phyloP scores from a whole-genome alignment of 139 green algal species.

The Marvania coccoides region DNA sequence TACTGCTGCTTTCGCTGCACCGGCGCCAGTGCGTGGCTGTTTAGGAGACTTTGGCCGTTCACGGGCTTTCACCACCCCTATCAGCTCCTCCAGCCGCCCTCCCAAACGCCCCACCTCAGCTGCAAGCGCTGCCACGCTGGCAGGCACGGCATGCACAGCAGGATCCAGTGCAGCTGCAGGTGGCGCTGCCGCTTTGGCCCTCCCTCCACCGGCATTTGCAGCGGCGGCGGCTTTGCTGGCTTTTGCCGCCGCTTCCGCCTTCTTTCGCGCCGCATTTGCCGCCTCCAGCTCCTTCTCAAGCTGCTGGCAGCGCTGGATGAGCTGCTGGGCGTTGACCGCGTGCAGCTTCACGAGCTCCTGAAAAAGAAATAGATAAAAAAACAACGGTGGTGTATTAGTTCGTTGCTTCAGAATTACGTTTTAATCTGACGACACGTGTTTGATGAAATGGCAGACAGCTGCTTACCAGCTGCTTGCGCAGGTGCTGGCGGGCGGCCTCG shows the following conservation, averaged over 20 bases:
- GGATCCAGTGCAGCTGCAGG: too few species aligned
- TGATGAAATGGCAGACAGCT: not conserved
- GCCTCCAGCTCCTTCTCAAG: not conserved
- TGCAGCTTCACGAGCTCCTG: conserved; percentile 18
- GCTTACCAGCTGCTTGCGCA: not conserved
- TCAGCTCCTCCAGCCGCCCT: too few species aligned
- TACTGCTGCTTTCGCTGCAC: too few species aligned
- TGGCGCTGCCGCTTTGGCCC: not conserved
- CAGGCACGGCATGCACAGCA: too few species aligned
- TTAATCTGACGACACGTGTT: not conserved
- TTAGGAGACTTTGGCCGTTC: too few species aligned
- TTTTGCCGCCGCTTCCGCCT: not conserved
- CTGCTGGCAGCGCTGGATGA: conserved; percentile 3
- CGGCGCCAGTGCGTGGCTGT: too few species aligned
- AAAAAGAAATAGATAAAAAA: not conserved
- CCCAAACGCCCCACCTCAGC: too few species aligned
- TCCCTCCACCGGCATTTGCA: not conserved
- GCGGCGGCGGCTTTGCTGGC: too few species aligned
- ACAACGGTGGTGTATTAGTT: not conserved
- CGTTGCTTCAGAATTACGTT: not conserved
- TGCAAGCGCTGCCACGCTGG: too few species aligned
- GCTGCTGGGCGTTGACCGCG: conserved; percentile 7
- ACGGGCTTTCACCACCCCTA: too few species aligned
- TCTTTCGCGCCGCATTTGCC: not conserved
- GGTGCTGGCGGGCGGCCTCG: not conserved